These are phyloP conservation scores for Gracilaria domingensis DNA, from an alignment of 23 red algal genomes.

Conservation along the genomic window DNA sequence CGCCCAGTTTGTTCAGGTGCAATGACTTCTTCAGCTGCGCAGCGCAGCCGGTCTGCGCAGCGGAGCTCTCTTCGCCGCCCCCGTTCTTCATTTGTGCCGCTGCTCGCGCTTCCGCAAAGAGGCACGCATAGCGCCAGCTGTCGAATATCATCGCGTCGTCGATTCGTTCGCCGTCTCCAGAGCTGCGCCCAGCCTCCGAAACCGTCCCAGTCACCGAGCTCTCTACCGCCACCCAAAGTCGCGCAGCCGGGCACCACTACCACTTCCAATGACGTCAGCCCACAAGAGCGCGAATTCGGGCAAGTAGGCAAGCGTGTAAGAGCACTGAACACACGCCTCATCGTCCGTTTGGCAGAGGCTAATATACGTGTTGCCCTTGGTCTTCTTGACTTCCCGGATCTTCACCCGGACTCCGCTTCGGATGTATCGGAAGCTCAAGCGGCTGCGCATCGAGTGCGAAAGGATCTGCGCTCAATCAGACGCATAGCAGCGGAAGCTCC, in stretches of 20 bases:
- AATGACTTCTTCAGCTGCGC: background rate
- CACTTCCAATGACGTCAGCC: background rate
- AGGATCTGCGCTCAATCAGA: constrained; percentile 24
- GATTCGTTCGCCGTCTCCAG: background rate
- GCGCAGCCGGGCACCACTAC: background rate
- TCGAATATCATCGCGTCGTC: background rate
- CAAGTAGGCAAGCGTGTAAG: constrained; percentile 7
- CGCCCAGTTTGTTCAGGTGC: background rate
- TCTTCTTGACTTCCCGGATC: background rate
- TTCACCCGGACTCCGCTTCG: background rate
- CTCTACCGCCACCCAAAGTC: background rate
- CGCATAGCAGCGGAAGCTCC: constrained; percentile 22
- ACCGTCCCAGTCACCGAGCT: background rate
- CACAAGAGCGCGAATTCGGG: background rate
- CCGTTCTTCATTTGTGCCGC: constrained; percentile 5
- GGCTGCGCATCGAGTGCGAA: constrained; percentile 19
- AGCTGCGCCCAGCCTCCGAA: background rate
- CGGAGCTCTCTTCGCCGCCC: background rate
- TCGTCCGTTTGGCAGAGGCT: constrained; percentile 48
- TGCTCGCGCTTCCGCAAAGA: background rate
- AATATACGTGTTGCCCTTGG: constrained; percentile 23
- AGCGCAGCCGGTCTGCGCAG: background rate
- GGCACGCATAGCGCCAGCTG: background rate
- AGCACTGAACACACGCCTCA: constrained; percentile 30
- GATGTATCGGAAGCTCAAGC: background rate